Evolutionary conservation across 495 filamentous ascomycete genomes (phyloP).

Genomic region (Amphirosellinia nigrospora): DNA sequence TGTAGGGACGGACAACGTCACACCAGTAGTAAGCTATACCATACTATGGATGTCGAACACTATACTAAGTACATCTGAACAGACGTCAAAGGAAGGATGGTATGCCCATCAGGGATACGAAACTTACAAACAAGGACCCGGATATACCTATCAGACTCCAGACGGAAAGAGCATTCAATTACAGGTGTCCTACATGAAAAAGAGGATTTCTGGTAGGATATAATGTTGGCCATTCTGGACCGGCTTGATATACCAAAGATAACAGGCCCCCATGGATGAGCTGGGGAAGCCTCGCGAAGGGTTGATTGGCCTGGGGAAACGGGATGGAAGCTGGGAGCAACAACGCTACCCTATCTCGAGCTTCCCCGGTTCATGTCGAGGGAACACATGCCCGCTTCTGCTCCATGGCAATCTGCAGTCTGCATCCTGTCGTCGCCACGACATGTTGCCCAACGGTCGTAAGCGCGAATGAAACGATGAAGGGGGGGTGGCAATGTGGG

Average conservation of each 20-base stretch:
- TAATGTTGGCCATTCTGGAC: neutral
- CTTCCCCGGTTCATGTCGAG: neutral
- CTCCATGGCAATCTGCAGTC: neutral
- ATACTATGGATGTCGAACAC: neutral
- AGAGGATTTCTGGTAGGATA: constrained; percentile 26
- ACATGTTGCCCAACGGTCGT: constrained; percentile 36
- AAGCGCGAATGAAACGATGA: constrained; percentile 31
- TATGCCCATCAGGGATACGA: constrained; percentile 63
- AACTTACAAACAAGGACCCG: constrained; percentile 26
- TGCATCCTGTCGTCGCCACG: neutral
- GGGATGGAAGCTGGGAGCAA: constrained; percentile 10
- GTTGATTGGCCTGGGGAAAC: constrained; percentile 23
- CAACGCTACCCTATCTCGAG: constrained; percentile 4
- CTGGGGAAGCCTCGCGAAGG: constrained; percentile 33
- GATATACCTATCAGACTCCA: constrained; percentile 19
- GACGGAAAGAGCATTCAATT: constrained; percentile 28
- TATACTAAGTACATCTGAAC: constrained; percentile 19
- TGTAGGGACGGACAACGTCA: constrained; percentile 25
- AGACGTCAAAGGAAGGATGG: constrained; percentile 56
- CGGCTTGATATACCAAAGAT: constrained; percentile 8
- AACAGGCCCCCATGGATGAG: neutral
- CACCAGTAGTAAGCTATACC: constrained; percentile 35
- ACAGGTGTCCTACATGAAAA: constrained; percentile 39
- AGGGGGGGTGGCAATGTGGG: constrained; percentile 35
- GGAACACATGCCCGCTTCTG: neutral